These are phyloP conservation scores for Aspergillus ibericus DNA, from an alignment of 2,329 filamentous ascomycete genomes.

Conservation along the genomic window DNA sequence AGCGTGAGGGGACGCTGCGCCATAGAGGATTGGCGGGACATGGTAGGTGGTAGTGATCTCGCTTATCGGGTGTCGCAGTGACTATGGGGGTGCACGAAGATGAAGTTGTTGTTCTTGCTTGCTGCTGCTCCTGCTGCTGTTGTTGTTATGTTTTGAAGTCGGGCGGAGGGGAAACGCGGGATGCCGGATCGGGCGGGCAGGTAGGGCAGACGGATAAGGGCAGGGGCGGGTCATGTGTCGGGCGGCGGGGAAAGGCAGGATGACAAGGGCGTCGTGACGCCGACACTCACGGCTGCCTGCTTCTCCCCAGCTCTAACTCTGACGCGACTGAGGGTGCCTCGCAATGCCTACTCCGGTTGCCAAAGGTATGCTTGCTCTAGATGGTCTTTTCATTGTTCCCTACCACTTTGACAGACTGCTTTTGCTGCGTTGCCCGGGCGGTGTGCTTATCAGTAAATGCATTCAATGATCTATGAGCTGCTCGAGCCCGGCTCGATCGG, in stretches of 20 bases:
- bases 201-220: slow-evolving; percentile 39
- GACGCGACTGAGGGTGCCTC: slow-evolving; percentile 5
- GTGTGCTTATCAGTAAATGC: slow-evolving; percentile 32
- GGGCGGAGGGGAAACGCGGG: slow-evolving; percentile 30
- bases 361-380: slow-evolving; percentile 42
- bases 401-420: neutral
- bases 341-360: slow-evolving; percentile 50
- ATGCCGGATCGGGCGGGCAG: slow-evolving; percentile 31
- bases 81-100: neutral
- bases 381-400: slow-evolving; percentile 4
- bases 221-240: slow-evolving; percentile 30
- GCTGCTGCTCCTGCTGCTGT: neutral
- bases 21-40: slow-evolving; percentile 53
- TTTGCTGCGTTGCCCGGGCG: slow-evolving; percentile 18
- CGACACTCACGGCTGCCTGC: neutral
- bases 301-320: neutral
- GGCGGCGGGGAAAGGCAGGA: slow-evolving; percentile 18
- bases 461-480: slow-evolving; percentile 10
- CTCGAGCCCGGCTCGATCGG: neutral
- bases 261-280: neutral
- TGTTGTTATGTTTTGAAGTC: slow-evolving; percentile 10
- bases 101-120: neutral
- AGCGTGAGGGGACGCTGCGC: slow-evolving; percentile 67
- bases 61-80: neutral
- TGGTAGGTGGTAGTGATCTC: slow-evolving; percentile 23